Evolutionary conservation across 345 rosid genomes (phyloP).

Genomic region (Eucalyptus fibrosa): DNA sequence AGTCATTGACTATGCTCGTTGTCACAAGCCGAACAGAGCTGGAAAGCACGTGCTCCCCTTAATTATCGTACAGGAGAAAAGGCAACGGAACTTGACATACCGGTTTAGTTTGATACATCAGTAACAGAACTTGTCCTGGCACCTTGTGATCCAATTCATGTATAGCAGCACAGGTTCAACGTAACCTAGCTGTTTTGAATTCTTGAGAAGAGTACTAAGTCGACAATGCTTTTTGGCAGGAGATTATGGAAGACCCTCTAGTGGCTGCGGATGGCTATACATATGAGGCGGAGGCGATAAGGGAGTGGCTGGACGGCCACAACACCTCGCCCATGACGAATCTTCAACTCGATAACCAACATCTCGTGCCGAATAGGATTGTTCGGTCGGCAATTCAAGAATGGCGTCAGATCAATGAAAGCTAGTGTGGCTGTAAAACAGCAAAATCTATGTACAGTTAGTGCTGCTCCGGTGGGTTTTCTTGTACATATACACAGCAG

Average conservation of each 20-base stretch:
- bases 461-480: background rate
- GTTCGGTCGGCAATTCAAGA: slow-evolving; percentile 65
- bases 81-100: background rate
- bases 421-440: background rate
- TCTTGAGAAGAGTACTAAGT: background rate
- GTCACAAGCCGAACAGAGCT: background rate
- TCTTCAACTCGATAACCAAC: slow-evolving; percentile 17
- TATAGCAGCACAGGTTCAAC: background rate
- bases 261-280: slow-evolving; percentile 85
- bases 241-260: slow-evolving; percentile 78
- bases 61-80: background rate
- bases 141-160: too few relatives aligned
- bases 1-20: background rate
- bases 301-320: slow-evolving; percentile 73
- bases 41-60: background rate
- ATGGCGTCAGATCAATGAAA: slow-evolving; percentile 7
- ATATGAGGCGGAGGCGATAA: slow-evolving; percentile 73
- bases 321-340: slow-evolving; percentile 83
- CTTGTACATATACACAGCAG: background rate
- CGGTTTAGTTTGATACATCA: background rate
- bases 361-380: slow-evolving; percentile 47
- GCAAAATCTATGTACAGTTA: background rate
- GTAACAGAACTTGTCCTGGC: background rate
- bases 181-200: background rate
- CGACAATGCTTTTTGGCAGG: slow-evolving; percentile 21